A percentile compares a stretch with the other conserved stretches of the same genome.
Evolutionary conservation across 2,329 filamentous ascomycete genomes (phyloP).

Genomic region (Drechslerella dactyloides): DNA sequence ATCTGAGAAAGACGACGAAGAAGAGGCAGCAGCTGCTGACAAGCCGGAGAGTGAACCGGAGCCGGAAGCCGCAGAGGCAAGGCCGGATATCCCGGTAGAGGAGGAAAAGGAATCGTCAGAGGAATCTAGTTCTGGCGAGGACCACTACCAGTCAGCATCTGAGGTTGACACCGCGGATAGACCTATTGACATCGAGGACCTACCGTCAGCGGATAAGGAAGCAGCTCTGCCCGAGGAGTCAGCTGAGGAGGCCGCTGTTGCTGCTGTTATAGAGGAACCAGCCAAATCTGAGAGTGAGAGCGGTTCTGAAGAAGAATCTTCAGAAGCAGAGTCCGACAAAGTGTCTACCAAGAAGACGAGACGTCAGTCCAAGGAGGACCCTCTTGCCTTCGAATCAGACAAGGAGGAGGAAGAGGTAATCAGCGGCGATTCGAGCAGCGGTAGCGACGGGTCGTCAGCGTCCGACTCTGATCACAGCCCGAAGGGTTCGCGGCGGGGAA

Average conservation of each 20-base stretch:
- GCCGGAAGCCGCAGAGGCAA: constrained; percentile 7
- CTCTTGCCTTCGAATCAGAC: constrained; percentile 37
- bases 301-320: constrained; percentile 32
- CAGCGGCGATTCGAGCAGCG: constrained; percentile 27
- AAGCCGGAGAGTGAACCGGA: constrained; percentile 10
- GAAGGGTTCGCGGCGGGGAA: constrained; percentile 22
- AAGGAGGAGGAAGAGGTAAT: constrained; percentile 25
- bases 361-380: constrained; percentile 27
- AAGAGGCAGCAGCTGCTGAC: constrained; percentile 1
- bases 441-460: constrained; percentile 29
- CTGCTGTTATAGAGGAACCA: constrained; percentile 19
- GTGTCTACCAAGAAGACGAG: constrained; percentile 18
- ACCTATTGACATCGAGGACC: neutral
- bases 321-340: constrained; percentile 38
- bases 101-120: constrained; percentile 27
- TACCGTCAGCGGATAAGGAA: constrained; percentile 3
- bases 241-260: constrained; percentile 25
- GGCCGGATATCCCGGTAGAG: neutral
- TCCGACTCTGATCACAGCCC: constrained; percentile 38
- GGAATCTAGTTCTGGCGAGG: constrained; percentile 37
- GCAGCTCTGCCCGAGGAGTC: constrained; percentile 17
- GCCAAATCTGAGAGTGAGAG: constrained; percentile 30
- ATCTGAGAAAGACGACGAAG: constrained; percentile 32
- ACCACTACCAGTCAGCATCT: constrained; percentile 41
- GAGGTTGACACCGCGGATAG: constrained; percentile 28